Conservation (phyloP, 345 rosid species). For the Kandelia obovata region DNA sequence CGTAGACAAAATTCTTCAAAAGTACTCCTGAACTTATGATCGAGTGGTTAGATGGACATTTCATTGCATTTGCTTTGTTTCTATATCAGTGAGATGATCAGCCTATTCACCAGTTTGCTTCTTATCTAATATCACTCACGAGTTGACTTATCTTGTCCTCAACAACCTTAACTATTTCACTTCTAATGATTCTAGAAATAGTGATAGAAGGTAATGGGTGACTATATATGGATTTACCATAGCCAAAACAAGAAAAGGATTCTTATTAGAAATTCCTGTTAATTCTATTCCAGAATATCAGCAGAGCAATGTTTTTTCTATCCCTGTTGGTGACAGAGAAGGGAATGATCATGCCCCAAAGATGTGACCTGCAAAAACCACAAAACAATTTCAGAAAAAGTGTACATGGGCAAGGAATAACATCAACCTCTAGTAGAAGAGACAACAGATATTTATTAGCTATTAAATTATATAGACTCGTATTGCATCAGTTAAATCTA, state of each 20-base stretch:
- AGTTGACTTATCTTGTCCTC: not conserved
- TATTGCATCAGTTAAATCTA: no score
- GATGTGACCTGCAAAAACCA: slow-evolving; percentile 21
- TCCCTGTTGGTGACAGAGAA: slow-evolving; percentile 5
- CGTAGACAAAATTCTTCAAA: no score
- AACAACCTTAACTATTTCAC: not conserved
- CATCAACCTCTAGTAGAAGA: no score
- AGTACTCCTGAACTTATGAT: no score
- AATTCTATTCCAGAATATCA: slow-evolving; percentile 11
- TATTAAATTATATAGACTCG: not conserved
- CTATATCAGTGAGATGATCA: not conserved
- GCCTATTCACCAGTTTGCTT: not conserved
- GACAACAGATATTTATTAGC: not conserved
- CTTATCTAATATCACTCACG: not conserved
- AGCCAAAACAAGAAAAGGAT: slow-evolving; percentile 8
- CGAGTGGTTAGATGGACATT: not conserved
- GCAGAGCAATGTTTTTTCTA: slow-evolving; percentile 14
- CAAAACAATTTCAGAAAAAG: not conserved
- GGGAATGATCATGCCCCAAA: no score
- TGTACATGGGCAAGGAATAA: no score
- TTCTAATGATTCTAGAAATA: not conserved
- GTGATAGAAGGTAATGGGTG: not conserved
- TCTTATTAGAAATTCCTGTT: slow-evolving; percentile 8
- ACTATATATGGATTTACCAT: slow-evolving; percentile 28
- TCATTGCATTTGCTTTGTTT: not conserved